These are phyloP conservation scores for Schrenkiella parvula DNA, from an alignment of 345 rosid genomes.

Conservation along the genomic window DNA sequence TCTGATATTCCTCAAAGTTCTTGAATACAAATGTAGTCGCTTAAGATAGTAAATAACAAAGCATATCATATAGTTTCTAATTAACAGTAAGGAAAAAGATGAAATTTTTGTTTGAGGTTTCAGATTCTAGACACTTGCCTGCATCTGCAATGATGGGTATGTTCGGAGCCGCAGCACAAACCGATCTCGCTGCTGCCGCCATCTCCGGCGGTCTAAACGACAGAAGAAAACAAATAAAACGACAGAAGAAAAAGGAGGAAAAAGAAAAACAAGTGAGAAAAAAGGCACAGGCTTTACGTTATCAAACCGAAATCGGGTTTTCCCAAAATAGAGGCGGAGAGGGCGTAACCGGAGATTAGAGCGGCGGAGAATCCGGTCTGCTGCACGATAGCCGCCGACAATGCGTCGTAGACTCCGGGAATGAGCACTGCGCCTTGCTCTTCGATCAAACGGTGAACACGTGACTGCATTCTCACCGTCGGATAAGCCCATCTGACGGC, in stretches of 20 bases:
- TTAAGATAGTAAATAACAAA: background rate
- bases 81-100: background rate
- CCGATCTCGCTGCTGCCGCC: conserved; percentile 45
- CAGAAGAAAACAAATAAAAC: conserved; percentile 3
- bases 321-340: conserved; percentile 48
- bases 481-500: conserved; percentile 26
- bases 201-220: conserved; percentile 45
- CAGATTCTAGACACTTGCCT: conserved; percentile 19
- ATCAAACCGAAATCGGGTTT: conserved; percentile 56
- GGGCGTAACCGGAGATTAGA: conserved; percentile 47
- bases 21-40: too few species aligned
- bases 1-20: background rate
- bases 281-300: conserved; percentile 23
- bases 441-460: conserved; percentile 48
- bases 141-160: conserved; percentile 46
- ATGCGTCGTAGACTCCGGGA: conserved; percentile 56
- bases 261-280: background rate
- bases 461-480: conserved; percentile 44
- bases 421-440: conserved; percentile 42
- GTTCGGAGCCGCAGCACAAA: conserved; percentile 42
- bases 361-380: conserved; percentile 47
- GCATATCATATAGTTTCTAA: background rate
- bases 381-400: conserved; percentile 47
- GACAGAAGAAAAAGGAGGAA: background rate
- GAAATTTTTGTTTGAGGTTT: background rate